Base-by-base conservation (phyloP, 768 basidiomycete species). In the Hericium erinaceus region DNA sequence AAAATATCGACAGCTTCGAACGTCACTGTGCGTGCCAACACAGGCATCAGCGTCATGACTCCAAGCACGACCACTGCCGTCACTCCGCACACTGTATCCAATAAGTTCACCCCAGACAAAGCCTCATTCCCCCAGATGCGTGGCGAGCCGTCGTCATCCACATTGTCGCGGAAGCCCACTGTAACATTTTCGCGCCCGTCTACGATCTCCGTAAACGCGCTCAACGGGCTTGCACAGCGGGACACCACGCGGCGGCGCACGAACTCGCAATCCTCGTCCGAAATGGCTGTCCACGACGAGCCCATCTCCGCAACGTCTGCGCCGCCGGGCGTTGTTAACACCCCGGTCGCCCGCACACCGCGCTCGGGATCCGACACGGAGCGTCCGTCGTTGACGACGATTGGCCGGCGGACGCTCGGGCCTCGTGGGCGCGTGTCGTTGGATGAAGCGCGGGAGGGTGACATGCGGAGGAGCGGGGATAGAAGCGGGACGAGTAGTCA, bases 111-210 rank as follows among this genome's bases (percentile, higher is more conserved):
- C 41, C 48, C 18, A 37, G 70, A 70, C 58, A 60, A 57, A 20
- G 63, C 72, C 53, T 56, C 67, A 2, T 63, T 66, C 26, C 68
- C 65, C 28, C 49, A 82, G 8, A 37, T 13, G 2, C 49, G 49
- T 7, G 26, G 24, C 28, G 49, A 33, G 20, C 26, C 49, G 49
- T 51, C 77, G 0, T 58, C 58, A 37, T 22, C 54, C 4, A 57
- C 59, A 0, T 26, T 40, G 22, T 37, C 48, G n/a, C 72, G 78
- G 18, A 75, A 76, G 18, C 71, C 67, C 44, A 75, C 74, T 55
- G 80, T 83, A 5, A 84, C 83, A 3, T 87, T 89, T 66, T 87
- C 86, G 5, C 79, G 82, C 1, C 82, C 87, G 0, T 73, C 79
- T 24, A 77, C 76, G 6, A 75, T 77, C 41, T 79, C 81, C 2